Base-by-base conservation (phyloP, 2,329 filamentous ascomycete genomes). In the Sarocladium brachiariae region DNA sequence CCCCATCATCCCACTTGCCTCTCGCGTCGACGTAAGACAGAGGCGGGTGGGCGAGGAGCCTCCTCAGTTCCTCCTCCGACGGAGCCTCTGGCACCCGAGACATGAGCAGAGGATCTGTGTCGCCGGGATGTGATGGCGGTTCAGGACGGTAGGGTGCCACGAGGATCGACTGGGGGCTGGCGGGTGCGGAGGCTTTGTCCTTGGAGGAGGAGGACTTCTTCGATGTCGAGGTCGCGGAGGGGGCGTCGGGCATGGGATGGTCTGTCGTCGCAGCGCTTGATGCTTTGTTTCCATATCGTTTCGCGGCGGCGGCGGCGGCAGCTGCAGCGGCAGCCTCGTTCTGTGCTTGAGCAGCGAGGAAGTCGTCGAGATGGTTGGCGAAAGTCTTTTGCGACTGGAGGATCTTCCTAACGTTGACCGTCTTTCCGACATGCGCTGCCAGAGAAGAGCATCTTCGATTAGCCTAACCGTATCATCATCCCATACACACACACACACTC, bases 361-460 rank as follows among this genome's bases (percentile, higher is more conserved):
- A 89, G 64, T 93, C 88, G 58, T 88, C 86, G 43, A 92, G 76
- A 64, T 92, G 84, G 68, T 93, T 90, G 55, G 82, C 81, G 65
- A 92, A 92, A 2, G 86, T 89, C 70, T 92, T 89, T 62, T 89
- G 86, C 23, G 84, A 89, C 57, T 84, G 81, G 51, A 93, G 72
- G 55, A 93, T 89, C 68, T 84, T 85, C 58, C 87, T 81, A 23
- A 89, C 85, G 57, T 81, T 83, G 31, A 81, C 75, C 6, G 85
- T 88, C 64, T 81, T 79, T 60, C 84, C 84, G 57, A 68, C 70
- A 50, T 71, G 67, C 33, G 65, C 70, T 73, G 55, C 33, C 27
- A 30, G 19, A 47, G 38, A 23, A 5, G n/a, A n/a, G n/a, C n/a
- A n/a, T n/a, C n/a, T n/a, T n/a, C n/a, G n/a, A n/a, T n/a, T n/a